Conservation (phyloP, 23 red algal genomes). For the Cyanidioschyzon merolae region DNA sequence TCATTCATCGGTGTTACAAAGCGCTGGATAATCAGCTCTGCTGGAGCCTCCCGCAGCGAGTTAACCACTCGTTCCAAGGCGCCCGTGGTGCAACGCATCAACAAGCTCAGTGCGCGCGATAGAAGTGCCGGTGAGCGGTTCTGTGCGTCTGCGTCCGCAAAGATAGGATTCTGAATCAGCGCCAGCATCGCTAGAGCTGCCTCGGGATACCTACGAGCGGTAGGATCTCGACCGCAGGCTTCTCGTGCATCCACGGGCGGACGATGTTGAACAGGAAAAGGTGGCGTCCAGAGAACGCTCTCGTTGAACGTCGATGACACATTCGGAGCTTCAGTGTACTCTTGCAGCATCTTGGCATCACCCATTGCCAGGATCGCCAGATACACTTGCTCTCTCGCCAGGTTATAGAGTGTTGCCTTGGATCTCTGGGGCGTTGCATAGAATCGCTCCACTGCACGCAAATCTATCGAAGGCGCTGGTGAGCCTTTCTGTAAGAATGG, state of each 20-base stretch:
- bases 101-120: background rate
- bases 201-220: constrained; percentile 22
- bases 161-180: constrained; percentile 21
- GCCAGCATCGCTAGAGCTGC: constrained; percentile 13
- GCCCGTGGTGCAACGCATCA: constrained; percentile 12
- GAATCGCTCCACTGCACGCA: background rate
- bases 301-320: background rate
- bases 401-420: constrained; percentile 14
- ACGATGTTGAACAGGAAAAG: background rate
- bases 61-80: constrained; percentile 39
- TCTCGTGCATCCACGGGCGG: background rate
- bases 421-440: background rate
- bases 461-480: constrained; percentile 1
- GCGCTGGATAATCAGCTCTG: constrained; percentile 30
- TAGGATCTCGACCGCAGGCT: background rate
- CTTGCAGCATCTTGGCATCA: background rate
- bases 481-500: constrained; percentile 6
- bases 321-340: background rate
- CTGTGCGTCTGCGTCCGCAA: constrained; percentile 14
- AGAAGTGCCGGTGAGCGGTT: constrained; percentile 9
- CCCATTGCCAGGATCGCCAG: background rate
- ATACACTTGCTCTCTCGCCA: constrained; percentile 21
- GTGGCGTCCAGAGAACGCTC: background rate
- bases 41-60: constrained; percentile 37
- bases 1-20: constrained; percentile 1